Base-by-base conservation (phyloP, 345 rosid species). In the Ceriops tagal region DNA sequence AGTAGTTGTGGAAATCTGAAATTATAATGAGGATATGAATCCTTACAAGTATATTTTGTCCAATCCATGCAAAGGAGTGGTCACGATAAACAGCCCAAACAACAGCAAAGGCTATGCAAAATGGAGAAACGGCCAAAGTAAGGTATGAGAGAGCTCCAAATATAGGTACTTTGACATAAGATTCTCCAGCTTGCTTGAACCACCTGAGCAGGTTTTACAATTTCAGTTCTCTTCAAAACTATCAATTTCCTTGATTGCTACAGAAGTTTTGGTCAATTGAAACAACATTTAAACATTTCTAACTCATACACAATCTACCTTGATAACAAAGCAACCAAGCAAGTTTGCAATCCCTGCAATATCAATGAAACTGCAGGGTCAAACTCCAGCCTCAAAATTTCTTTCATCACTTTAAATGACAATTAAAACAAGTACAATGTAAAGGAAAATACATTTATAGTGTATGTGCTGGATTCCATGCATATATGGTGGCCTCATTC, bases 331-430 rank as follows among this genome's bases (percentile, higher is more conserved):
- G 97, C 97, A 63, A 90, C 98, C 65, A 86, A 81, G 80, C 98
- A 96, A 80, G 99, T 96, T 89, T 96, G 99, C 80, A 96, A 73
- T 71, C 99, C 99, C 99, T 96, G 86, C 77, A 81, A 81, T 31
- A 68, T 51, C 58, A 52, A 80, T 61, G 62, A 76, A 77, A 73
- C 43, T 34, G 69, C 55, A 27, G 62, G 37, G 63, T 69, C 56
- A 59, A 62, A 76, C 53, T 47, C 71, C 21, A 62, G 34, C 49
- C 32, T 18, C 31, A 1, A 39, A 35, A 26, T 20, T 22, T 30
- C 16, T 16, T 16, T 30, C 51, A 46, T 19, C 43, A 51, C 30
- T 51, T 58, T 72, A 58, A 32, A 71, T 72, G 24, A 58, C 49
- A 58, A 35, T 15, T 19, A 35, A 61, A 22, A 9, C 7, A 43